Evolutionary conservation across 1,139 yeast genomes (phyloP), one percentile per base, ranked within the genome.

Genomic region (Sugiyamaella paludigena): DNA sequence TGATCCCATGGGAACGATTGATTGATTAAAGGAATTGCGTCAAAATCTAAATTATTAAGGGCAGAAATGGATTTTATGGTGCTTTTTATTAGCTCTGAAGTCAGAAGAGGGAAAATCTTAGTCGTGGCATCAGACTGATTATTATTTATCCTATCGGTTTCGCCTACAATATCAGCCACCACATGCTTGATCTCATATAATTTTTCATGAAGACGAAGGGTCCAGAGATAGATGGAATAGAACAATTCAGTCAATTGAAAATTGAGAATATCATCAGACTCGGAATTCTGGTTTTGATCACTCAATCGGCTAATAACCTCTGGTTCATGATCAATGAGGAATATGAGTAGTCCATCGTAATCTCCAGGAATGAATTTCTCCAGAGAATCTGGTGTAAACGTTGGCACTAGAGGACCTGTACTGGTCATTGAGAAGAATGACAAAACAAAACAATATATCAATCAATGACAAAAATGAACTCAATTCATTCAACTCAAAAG

Each of bases 161-260:
- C 37, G 13, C 19, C 35, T 11, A 30, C 28, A 24, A 37, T 31
- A 31, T 32, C 42, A 19, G 36, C 28, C 28, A 40, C 13, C 10
- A 48, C 10, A 12, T 36, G 27, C 15, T 12, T 45, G 13, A 40
- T 45, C 26, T 48, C 47, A 4, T 29, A 29, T 11, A 16, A 36
- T n/a, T 15, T 26, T 4, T 45, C 43, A 39, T 45, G 31, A 13
- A 45, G 38, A 24, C 40, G 45, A 32, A 50, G 40, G 11, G 40
- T 19, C 53, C 53, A 50, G 27, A 50, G 40, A 37, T 50, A 50
- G 10, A 27, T 29, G 10, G 52, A 29, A 41, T 50, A 50, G 35
- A 43, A 50, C n/a, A 40, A 35, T 31, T 43, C 47, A 4, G n/a
- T 30, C 6, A 36, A 31, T 12, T 26, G 26, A n/a, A n/a, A n/a